Conservation (phyloP, 2,329 filamentous ascomycete species). For the Microcyclospora tardicrescens region DNA sequence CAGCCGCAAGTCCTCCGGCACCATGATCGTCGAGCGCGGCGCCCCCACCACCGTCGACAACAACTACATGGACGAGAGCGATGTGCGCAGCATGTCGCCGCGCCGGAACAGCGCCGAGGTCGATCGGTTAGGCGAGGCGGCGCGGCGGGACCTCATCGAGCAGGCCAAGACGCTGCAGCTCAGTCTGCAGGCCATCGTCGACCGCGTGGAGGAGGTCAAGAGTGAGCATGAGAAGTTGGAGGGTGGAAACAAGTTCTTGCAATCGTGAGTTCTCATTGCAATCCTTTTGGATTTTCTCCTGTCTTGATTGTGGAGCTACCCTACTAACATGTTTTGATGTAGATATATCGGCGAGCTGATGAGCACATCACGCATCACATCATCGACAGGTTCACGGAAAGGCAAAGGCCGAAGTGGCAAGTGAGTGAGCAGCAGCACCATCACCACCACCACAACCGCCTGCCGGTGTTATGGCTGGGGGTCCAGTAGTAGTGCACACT, state of each 20-base stretch:
- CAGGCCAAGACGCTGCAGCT: constrained; percentile 83
- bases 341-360: constrained; percentile 97
- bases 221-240: constrained; percentile 94
- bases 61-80: constrained; percentile 67
- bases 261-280: constrained; percentile 37
- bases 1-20: constrained; percentile 64
- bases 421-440: constrained; percentile 1
- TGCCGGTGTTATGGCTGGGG: too few relatives aligned
- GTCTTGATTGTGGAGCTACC: not conserved
- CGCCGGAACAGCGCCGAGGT: constrained; percentile 82
- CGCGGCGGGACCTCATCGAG: constrained; percentile 52
- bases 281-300: constrained; percentile 3
- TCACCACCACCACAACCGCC: too few relatives aligned
- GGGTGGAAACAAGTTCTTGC: constrained; percentile 90
- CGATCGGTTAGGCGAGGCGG: constrained; percentile 73
- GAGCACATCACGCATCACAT: constrained; percentile 54
- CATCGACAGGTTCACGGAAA: constrained; percentile 40
- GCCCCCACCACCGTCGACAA: constrained; percentile 47
- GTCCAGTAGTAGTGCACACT: too few relatives aligned
- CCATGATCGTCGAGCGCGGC: constrained; percentile 60
- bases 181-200: constrained; percentile 76
- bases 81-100: constrained; percentile 90
- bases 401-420: constrained; percentile 15
- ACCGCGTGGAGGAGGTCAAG: constrained; percentile 87
- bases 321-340: constrained; percentile 1